A percentile compares a stretch with the other conserved stretches of the same genome.
These are phyloP conservation scores for Bidens hawaiensis DNA, from an alignment of 140 eudicot species.

Conservation along the genomic window DNA sequence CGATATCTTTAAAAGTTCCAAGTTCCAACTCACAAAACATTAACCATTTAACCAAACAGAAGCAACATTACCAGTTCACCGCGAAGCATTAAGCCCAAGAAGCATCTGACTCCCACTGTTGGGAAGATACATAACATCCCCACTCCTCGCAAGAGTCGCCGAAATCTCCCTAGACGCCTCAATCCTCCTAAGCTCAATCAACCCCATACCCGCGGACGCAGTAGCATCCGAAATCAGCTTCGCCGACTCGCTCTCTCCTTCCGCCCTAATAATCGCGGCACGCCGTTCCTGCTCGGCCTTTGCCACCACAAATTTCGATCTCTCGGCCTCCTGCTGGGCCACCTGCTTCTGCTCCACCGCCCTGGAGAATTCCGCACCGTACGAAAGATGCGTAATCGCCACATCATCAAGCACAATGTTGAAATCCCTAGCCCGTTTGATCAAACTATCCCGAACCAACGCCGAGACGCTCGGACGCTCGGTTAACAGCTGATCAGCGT, in stretches of 20 bases:
- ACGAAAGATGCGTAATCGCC: slow-evolving; percentile 81
- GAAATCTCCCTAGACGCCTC: slow-evolving; percentile 82
- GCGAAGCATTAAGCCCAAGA: slow-evolving; percentile 57
- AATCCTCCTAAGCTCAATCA: slow-evolving; percentile 89
- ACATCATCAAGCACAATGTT: slow-evolving; percentile 86
- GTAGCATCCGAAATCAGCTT: slow-evolving; percentile 87
- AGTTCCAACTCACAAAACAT: too few species aligned
- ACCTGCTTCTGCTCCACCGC: slow-evolving; percentile 97
- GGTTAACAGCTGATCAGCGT: slow-evolving; percentile 87
- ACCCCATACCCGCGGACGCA: slow-evolving; percentile 65
- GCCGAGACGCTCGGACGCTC: slow-evolving; percentile 79
- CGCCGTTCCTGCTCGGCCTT: slow-evolving; percentile 87
- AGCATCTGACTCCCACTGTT: slow-evolving; percentile 53
- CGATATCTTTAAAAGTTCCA: background rate
- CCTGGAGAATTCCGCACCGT: slow-evolving; percentile 76
- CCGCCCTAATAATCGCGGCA: slow-evolving; percentile 82
- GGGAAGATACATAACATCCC: slow-evolving; percentile 67
- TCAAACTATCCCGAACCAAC: slow-evolving; percentile 67
- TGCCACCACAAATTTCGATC: slow-evolving; percentile 73
- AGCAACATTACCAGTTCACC: slow-evolving; percentile 36
- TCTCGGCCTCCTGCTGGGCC: slow-evolving; percentile 94
- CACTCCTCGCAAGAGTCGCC: slow-evolving; percentile 41
- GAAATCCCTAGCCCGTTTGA: slow-evolving; percentile 73
- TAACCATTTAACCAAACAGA: background rate
- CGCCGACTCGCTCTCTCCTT: slow-evolving; percentile 89